Percentiles rank a stretch among this genome's conserved stretches.
Evolutionary conservation across 441 rosid species (phyloP).

Genomic region (Raphanus hybrid): DNA sequence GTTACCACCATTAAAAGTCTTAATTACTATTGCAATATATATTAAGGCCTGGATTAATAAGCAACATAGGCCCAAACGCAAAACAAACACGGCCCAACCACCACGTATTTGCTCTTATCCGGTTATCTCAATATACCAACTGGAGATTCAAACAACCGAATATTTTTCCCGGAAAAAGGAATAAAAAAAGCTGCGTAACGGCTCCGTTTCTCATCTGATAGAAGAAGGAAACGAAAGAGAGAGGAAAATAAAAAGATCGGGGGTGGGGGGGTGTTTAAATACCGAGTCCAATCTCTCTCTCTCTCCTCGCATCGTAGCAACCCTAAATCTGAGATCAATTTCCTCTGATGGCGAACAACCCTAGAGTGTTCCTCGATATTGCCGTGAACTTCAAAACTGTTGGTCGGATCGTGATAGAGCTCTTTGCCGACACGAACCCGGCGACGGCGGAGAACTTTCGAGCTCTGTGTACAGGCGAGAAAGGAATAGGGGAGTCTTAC

Average conservation of each 20-base stretch:
- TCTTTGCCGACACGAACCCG: background rate
- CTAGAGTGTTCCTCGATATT: background rate
- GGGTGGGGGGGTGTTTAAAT: too few species aligned
- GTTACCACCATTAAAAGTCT: too few species aligned
- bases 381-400: background rate
- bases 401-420: background rate
- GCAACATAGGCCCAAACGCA: background rate
- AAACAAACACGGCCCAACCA: background rate
- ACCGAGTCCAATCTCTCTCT: too few species aligned
- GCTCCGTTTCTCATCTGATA: constrained; percentile 38
- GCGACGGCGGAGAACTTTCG: background rate
- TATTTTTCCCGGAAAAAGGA: background rate
- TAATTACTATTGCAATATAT: background rate
- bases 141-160: constrained; percentile 2
- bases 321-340: background rate
- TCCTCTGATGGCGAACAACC: background rate
- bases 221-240: too few species aligned
- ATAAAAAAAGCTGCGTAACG: background rate
- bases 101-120: constrained; percentile 5
- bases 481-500: background rate
- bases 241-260: too few species aligned
- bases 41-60: background rate
- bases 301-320: too few species aligned
- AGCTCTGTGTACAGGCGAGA: background rate
- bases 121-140: background rate